phyloP scores from a whole-genome alignment of 495 filamentous ascomycete genomes.

The Parathielavia hyrcaniae region DNA sequence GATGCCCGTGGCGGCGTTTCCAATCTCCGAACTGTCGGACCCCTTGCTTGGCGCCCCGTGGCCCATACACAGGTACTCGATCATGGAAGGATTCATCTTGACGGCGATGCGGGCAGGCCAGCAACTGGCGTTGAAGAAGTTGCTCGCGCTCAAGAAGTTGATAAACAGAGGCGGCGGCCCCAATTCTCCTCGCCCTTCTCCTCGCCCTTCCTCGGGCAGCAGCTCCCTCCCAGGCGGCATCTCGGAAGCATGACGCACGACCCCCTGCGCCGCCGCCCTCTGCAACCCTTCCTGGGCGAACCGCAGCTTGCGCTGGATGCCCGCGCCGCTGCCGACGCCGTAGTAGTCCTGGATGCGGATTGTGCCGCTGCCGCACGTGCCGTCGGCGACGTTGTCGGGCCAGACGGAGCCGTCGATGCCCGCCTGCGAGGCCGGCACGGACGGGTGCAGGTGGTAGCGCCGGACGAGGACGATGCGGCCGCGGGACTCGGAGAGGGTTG shows the following conservation, averaged over 20 bases:
- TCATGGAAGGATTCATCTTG: constrained; percentile 83
- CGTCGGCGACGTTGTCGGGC: constrained; percentile 83
- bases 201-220: constrained; percentile 2
- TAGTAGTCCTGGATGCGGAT: constrained; percentile 94
- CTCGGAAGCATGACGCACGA: neutral
- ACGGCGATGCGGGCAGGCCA: constrained; percentile 95
- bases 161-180: constrained; percentile 67
- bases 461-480: constrained; percentile 82
- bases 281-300: constrained; percentile 67
- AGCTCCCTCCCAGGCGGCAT: too few relatives aligned
- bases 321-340: constrained; percentile 68
- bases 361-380: constrained; percentile 59
- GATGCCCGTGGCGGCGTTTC: constrained; percentile 83
- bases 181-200: neutral
- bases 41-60: constrained; percentile 50
- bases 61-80: constrained; percentile 67
- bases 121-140: constrained; percentile 84
- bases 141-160: constrained; percentile 85
- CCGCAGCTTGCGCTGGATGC: constrained; percentile 74
- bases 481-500: constrained; percentile 70
- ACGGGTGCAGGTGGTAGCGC: constrained; percentile 63
- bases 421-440: constrained; percentile 56
- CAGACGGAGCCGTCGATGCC: constrained; percentile 78
- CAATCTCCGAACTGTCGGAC: constrained; percentile 40
- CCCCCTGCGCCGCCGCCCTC: constrained; percentile 51